These are phyloP conservation scores for Zangia roseola DNA, from an alignment of 768 basidiomycete species.

Conservation along the genomic window DNA sequence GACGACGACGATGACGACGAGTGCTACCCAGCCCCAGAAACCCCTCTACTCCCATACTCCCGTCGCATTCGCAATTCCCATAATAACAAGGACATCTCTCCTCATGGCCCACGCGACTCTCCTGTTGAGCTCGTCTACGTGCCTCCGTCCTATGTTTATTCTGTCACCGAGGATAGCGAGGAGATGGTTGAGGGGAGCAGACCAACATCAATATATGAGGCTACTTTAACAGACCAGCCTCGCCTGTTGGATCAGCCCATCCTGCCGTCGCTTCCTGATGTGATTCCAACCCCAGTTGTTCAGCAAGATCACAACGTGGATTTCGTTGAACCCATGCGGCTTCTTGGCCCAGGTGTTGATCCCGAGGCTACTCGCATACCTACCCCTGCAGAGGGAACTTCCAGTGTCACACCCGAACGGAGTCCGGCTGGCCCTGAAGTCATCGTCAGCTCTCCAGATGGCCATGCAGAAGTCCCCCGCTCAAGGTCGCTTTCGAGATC, in stretches of 20 bases:
- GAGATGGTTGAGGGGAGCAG: slow-evolving; percentile 20
- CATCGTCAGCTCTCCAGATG: slow-evolving; percentile 37
- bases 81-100: slow-evolving; percentile 8
- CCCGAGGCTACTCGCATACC: slow-evolving; percentile 12
- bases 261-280: slow-evolving; percentile 5
- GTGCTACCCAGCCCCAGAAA: slow-evolving; percentile 9
- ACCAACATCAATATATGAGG: slow-evolving; percentile 19
- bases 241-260: slow-evolving; percentile 16
- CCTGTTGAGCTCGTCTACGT: slow-evolving; percentile 75
- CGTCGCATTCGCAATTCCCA: slow-evolving; percentile 3
- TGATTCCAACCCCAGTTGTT: not conserved
- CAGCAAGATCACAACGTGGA: slow-evolving; percentile 4
- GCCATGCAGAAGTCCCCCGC: slow-evolving; percentile 30
- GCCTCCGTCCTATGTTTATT: slow-evolving; percentile 42
- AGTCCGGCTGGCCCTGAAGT: slow-evolving; percentile 27
- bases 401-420: slow-evolving; percentile 12
- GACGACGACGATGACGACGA: slow-evolving; percentile 38
- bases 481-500: slow-evolving; percentile 34
- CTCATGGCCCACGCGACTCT: slow-evolving; percentile 37
- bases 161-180: slow-evolving; percentile 17
- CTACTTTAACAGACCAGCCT: slow-evolving; percentile 5
- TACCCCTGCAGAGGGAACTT: slow-evolving; percentile 16
- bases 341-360: slow-evolving; percentile 19
- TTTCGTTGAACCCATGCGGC: slow-evolving; percentile 16
- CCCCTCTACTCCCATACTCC: slow-evolving; percentile 10